phyloP scores from a whole-genome alignment of 164 flowering plant species.

The Aristolochia contorta region DNA sequence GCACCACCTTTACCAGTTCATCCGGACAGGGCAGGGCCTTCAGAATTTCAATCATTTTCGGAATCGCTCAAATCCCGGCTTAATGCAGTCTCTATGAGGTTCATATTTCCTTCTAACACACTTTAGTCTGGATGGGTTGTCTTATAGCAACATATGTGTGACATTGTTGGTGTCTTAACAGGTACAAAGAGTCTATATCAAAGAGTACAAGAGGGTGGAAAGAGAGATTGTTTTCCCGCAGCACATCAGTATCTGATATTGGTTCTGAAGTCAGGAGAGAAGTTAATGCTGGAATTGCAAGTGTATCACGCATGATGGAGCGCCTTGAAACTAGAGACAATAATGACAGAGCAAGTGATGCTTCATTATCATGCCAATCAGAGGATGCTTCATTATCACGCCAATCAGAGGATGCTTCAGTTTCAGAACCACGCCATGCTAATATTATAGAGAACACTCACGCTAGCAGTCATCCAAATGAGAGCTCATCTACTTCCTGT shows the following conservation, averaged over 20 bases:
- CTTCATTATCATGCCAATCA: constrained; percentile 20
- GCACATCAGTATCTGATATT: constrained; percentile 34
- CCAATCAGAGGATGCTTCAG: constrained; percentile 17
- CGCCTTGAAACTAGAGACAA: constrained; percentile 39
- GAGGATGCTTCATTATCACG: constrained; percentile 20
- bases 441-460: constrained; percentile 18
- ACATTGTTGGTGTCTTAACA: constrained; percentile 7
- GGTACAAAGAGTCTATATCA: constrained; percentile 72
- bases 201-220: constrained; percentile 79
- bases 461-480: constrained; percentile 17
- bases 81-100: constrained; percentile 65
- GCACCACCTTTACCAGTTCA: constrained; percentile 35
- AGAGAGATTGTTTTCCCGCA: constrained; percentile 68
- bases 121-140: too few species aligned
- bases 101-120: neutral
- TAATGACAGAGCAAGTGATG: constrained; percentile 13
- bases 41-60: constrained; percentile 71
- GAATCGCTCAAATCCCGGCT: constrained; percentile 67
- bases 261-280: constrained; percentile 59
- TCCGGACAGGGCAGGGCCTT: constrained; percentile 76
- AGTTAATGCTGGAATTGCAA: constrained; percentile 53
- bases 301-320: constrained; percentile 52
- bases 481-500: constrained; percentile 29
- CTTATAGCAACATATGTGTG: neutral
- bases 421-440: constrained; percentile 20